Base-by-base conservation (phyloP, 176 grass and related monocot species). In the Juncus effusus region DNA sequence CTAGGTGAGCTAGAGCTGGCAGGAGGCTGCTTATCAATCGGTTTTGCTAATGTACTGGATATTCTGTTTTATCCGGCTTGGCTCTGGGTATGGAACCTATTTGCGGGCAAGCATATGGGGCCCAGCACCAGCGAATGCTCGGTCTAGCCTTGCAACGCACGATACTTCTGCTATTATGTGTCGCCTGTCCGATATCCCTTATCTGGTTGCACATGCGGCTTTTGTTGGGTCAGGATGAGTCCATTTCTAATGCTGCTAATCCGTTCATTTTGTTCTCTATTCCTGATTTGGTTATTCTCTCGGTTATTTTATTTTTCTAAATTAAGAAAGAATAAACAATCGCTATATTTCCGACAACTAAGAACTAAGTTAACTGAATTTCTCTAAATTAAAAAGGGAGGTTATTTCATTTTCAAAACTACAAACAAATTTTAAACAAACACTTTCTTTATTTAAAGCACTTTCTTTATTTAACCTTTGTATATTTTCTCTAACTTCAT, bases 61-160 rank as follows among this genome's bases (percentile, higher is more conserved):
- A 99, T 82, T 93, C 94, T 3, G 81, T 99, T 6, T 88, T 99
- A 16, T 90, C 89, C 0, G 95, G 94, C 0, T 80, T 99, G 7
- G 89, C 95, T 51, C 82, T 93, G 11, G 89, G 95, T 51, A 99
- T 99, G 95, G 95, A 99, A 78, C 95, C 95, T 53, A 87, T 99
- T 52, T 99, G 89, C 69, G 95, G 85, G 8, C 95, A 99, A 83
- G 95, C 95, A 13, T 93, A 86, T 67, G 95, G 95, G 8, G 95
- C 89, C 11, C 72, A 77, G 4, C 85, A 73, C 0, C 74, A 80
- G 2, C 83, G 86, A 61, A 72, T 99, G 13, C 89, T 93, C 3
- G 94, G 80, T 12, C 80, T 99, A 4, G 85, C 83, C 44, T 78
- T 99, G 41, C 95, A 99, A 41, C 85, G 95, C 37, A 89, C 95